Base-by-base conservation (phyloP, 1,284 basidiomycete genomes). In the Sporisorium graminicola region DNA sequence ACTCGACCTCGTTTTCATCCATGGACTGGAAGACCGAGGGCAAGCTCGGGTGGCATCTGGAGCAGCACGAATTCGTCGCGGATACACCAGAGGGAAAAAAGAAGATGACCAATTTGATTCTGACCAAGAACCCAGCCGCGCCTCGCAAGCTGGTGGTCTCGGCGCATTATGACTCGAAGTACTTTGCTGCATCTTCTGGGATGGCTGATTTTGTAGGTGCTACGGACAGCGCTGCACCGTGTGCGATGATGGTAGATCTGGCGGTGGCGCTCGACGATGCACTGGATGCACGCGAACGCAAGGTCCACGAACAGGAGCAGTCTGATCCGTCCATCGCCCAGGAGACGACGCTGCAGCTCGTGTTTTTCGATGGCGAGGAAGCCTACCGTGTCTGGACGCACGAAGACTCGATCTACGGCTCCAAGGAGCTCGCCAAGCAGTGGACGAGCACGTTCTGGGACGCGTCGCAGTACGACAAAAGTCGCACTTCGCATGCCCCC, bases 311-410 rank as follows among this genome's bases (percentile, higher is more conserved):
- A 0, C 42, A 72, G 40, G 51, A 64, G 31, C 37, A 58, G 22
- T 29, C 16, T 5, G 46, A 56, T 20, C 52, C 26, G 14, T 57
- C 55, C 2, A 37, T 61, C 1, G 64, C 59, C 5, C 92, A 94
- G 64, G 88, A 92, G 92, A 93, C 92, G 9, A 96, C 96, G 0
- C 86, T 99, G 16, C 95, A 98, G 85, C 88, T 99, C n/a, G 88
- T 99, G 22, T 97, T 99, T 83, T 95, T 99, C 73, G 98, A 99
- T 81, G 97, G 97, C 4, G 97, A 99, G 86, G 97, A 99, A 86
- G 97, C 97, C 0, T 98, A 95, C 86, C 88, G 91, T 37, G 88
- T 90, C 42, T 99, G 97, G 97, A 94, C 94, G 1, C 89, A 89
- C 37, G 90, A 89, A 0, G 97, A 99, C 86, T 95, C 93, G 1